Conservation (phyloP, 495 filamentous ascomycete species). For the Neurospora sp. region DNA sequence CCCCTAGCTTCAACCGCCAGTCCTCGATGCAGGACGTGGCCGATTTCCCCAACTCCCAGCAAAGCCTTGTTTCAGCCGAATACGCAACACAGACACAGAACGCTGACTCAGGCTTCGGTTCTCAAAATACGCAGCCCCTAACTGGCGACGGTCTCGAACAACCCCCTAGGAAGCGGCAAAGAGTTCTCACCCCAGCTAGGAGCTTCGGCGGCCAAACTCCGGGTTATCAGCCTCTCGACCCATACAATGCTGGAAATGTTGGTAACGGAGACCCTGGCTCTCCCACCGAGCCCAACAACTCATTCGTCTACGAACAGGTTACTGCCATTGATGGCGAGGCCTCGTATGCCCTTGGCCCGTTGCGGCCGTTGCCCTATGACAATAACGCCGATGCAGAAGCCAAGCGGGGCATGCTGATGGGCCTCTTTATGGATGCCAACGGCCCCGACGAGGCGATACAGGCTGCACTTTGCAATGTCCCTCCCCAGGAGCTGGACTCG, state of each 20-base stretch:
- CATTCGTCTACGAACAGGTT: conserved; percentile 63
- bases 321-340: conserved; percentile 39
- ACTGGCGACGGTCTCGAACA: conserved; percentile 50
- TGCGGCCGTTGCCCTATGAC: conserved; percentile 62
- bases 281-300: conserved; percentile 80
- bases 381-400: conserved; percentile 54
- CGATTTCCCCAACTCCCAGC: conserved; percentile 40
- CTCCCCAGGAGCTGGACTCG: conserved; percentile 75
- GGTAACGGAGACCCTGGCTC: conserved; percentile 35
- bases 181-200: conserved; percentile 34
- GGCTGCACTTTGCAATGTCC: conserved; percentile 44
- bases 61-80: conserved; percentile 34
- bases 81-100: conserved; percentile 25
- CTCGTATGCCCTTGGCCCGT: conserved; percentile 45
- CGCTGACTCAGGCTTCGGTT: conserved; percentile 33
- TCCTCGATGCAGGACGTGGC: conserved; percentile 51
- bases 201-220: conserved; percentile 36
- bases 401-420: conserved; percentile 71
- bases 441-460: conserved; percentile 43
- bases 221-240: conserved; percentile 39
- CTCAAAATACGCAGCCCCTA: conserved; percentile 30
- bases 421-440: conserved; percentile 71
- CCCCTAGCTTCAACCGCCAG: conserved; percentile 45
- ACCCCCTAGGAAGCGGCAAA: conserved; percentile 74
- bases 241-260: conserved; percentile 30